Evolutionary conservation across 192 early-diverging fungal species (phyloP), one percentile per base, ranked within the genome.

Genomic region (Allomyces arbusculus): DNA sequence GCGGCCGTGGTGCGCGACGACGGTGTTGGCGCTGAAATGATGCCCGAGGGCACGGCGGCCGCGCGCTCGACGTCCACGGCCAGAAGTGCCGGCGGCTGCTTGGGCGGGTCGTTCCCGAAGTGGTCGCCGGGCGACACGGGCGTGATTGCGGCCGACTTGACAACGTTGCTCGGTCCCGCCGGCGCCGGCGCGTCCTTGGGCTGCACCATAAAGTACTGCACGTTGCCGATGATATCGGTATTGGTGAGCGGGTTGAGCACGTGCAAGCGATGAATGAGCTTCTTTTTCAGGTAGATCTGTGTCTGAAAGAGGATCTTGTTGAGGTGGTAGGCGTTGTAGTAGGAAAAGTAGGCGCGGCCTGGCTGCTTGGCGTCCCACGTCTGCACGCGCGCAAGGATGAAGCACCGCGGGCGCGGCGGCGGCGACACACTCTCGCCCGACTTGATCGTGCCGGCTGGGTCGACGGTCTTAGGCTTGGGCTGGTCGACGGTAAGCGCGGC

Each of bases 301-400:
- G 82, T 84, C 68, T 84, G 82, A 65, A 84, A 84, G 14, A 84
- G 69, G 33, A 80, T 80, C 71, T 82, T 84, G 69, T 84, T 84
- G 62, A 84, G 71, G 23, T 84, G 78, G 68, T 70, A 84, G n/a
- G 82, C 82, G 64, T 78, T 69, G 68, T 83, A 83, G 66, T 83
- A 83, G 44, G 76, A 78, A 68, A 75, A 83, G 26, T 69, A 72
- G 10, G 76, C 77, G 68, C 76, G 77, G 19, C 77, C 81, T 9
- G 82, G 81, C 61, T 82, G 82, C 68, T 84, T 83, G 62, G 69
- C 70, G 64, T 84, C 82, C 78, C 79, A 82, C 3, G 82, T 84
- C 62, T 84, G 82, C 24, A 84, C 81, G 19, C 82, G 61, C 7
- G 82, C 82, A 44, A 84, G 78, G 44, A 84, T 82, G 70, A 84